Evolutionary conservation across 768 basidiomycete genomes (phyloP).

Genomic region (Sporobolomyces phaffii): DNA sequence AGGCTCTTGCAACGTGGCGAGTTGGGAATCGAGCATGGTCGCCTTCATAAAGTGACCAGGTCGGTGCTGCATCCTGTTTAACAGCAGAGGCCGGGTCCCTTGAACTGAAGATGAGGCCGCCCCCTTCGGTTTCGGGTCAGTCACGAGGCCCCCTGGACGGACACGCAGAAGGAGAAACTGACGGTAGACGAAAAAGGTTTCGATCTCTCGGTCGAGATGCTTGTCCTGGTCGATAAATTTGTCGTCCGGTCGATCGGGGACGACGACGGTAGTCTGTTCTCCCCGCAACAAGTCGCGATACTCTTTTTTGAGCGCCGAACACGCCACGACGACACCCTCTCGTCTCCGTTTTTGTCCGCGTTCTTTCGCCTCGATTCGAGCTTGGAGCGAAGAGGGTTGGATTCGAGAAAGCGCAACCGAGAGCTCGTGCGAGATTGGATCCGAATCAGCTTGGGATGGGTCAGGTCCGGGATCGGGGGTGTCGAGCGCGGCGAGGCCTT

Average conservation of each 20-base stretch:
- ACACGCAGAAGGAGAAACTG: conserved; percentile 6
- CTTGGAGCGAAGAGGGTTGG: conserved; percentile 11
- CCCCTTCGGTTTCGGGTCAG: too few species aligned
- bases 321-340: conserved; percentile 69
- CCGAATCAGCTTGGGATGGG: neutral
- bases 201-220: conserved; percentile 44
- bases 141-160: too few species aligned
- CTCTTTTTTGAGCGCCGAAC: conserved; percentile 71
- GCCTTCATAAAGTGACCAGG: conserved; percentile 78
- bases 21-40: conserved; percentile 71
- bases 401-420: conserved; percentile 10
- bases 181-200: conserved; percentile 72
- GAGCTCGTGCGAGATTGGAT: conserved; percentile 14
- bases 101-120: conserved; percentile 50
- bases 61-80: conserved; percentile 60
- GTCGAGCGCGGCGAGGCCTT: conserved; percentile 19
- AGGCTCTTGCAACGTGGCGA: conserved; percentile 65
- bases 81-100: conserved; percentile 56
- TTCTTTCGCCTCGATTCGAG: conserved; percentile 10
- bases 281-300: conserved; percentile 82
- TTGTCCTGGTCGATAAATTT: conserved; percentile 12
- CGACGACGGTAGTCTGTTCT: conserved; percentile 38
- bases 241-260: conserved; percentile 10
- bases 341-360: conserved; percentile 29
- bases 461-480: neutral